These are phyloP conservation scores for Amauroascus niger DNA, from an alignment of 2,329 filamentous ascomycete genomes.

Conservation along the genomic window DNA sequence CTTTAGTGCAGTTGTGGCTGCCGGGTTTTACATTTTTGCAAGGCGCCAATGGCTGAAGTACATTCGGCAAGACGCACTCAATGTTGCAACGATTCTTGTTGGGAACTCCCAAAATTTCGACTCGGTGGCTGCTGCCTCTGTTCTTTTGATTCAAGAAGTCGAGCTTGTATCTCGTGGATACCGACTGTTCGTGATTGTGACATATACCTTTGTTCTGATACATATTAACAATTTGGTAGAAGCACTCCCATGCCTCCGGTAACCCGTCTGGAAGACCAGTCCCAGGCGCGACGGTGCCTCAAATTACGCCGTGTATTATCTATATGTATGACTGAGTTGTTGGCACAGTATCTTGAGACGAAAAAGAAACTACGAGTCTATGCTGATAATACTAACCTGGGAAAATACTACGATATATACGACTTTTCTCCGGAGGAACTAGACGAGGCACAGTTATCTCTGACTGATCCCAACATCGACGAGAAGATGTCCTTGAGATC, in stretches of 20 bases:
- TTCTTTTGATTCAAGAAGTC: slow-evolving; percentile 86
- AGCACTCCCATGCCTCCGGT: slow-evolving; percentile 87
- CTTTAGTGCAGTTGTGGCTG: slow-evolving; percentile 45
- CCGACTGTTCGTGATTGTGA: slow-evolving; percentile 52
- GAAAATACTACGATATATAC: slow-evolving; percentile 87
- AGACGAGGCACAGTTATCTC: slow-evolving; percentile 56
- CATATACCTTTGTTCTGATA: neutral
- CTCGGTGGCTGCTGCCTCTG: slow-evolving; percentile 60
- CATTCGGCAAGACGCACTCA: slow-evolving; percentile 62
- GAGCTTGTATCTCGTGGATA: slow-evolving; percentile 88
- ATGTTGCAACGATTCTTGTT: slow-evolving; percentile 59
- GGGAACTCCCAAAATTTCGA: slow-evolving; percentile 72
- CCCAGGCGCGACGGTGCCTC: slow-evolving; percentile 67
- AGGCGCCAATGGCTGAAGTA: slow-evolving; percentile 74
- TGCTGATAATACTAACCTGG: slow-evolving; percentile 69
- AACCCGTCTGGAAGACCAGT: slow-evolving; percentile 75
- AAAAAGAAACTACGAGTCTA: slow-evolving; percentile 60
- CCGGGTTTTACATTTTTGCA: slow-evolving; percentile 60
- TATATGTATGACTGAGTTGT: slow-evolving; percentile 57
- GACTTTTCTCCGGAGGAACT: slow-evolving; percentile 67
- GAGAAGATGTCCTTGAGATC: slow-evolving; percentile 68
- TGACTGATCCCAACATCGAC: slow-evolving; percentile 58
- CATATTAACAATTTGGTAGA: slow-evolving; percentile 39
- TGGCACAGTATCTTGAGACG: slow-evolving; percentile 62
- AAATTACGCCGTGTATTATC: slow-evolving; percentile 69